Percentiles rank a stretch among this genome's conserved stretches.
phyloP scores from a whole-genome alignment of 768 basidiomycete genomes.

The Xerocomus brunneocitrinus region DNA sequence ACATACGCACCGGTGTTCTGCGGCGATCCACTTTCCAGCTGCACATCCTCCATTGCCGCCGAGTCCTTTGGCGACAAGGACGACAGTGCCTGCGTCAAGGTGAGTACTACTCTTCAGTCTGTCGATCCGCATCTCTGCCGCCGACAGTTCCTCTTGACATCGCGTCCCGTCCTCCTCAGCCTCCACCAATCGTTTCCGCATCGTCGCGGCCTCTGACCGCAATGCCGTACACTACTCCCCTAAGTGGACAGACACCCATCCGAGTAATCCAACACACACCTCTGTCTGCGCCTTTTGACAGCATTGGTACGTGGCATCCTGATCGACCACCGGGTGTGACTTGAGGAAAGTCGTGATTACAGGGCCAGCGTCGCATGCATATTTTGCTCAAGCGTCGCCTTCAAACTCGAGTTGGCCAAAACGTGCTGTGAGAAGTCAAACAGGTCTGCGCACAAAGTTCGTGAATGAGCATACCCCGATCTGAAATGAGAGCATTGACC shows the following conservation, averaged over 20 bases:
- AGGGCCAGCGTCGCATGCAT: constrained; percentile 55
- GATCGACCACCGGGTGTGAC: constrained; percentile 29
- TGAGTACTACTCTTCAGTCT: constrained; percentile 53
- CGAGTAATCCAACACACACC: too few relatives aligned
- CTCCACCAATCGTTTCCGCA: constrained; percentile 48
- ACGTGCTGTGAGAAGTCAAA: constrained; percentile 33
- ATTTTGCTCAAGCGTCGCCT: constrained; percentile 49
- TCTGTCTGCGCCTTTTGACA: too few relatives aligned
- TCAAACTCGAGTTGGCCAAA: constrained; percentile 27
- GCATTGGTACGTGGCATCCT: too few relatives aligned
- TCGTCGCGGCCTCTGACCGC: constrained; percentile 48
- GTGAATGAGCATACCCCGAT: neutral
- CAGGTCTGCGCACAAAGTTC: constrained; percentile 16
- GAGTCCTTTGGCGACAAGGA: constrained; percentile 33
- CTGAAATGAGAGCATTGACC: constrained; percentile 27
- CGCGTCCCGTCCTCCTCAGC: constrained; percentile 43
- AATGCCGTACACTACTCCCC: too few relatives aligned
- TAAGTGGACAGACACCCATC: too few relatives aligned
- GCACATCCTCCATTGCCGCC: constrained; percentile 23
- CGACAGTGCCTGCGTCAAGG: constrained; percentile 39
- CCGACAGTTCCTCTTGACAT: constrained; percentile 47
- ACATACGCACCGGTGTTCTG: constrained; percentile 66
- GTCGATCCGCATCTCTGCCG: constrained; percentile 59
- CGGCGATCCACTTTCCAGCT: constrained; percentile 40
- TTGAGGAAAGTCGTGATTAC: constrained; percentile 54